Evolutionary conservation across 148 eudicot genomes (phyloP).

Genomic region (Rhododendron ferrugineum): DNA sequence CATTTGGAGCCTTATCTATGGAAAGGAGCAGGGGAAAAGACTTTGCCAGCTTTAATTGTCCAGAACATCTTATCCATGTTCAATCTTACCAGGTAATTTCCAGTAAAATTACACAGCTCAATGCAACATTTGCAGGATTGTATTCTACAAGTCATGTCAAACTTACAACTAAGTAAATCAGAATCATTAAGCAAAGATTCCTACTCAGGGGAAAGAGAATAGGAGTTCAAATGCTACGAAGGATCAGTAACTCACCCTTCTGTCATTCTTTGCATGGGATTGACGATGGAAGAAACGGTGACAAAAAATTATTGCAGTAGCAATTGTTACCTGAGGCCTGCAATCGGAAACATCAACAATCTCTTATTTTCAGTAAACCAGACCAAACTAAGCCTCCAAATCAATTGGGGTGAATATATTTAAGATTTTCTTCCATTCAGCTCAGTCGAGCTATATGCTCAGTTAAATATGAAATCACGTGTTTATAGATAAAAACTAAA

Average conservation of each 20-base stretch:
- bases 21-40: background rate
- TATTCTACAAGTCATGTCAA: background rate
- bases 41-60: background rate
- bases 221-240: background rate
- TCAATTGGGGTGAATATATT: background rate
- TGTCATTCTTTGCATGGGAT: constrained; percentile 71
- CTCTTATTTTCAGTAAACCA: background rate
- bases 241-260: constrained; percentile 49
- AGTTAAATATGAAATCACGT: background rate
- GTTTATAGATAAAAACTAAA: background rate
- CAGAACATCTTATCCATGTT: constrained; percentile 3
- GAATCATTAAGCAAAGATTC: background rate
- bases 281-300: constrained; percentile 81
- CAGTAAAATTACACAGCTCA: background rate
- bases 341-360: constrained; percentile 18
- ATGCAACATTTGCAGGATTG: background rate
- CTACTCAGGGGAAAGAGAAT: background rate
- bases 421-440: background rate
- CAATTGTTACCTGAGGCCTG: constrained; percentile 87
- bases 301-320: constrained; percentile 75
- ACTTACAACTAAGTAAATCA: background rate
- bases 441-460: background rate
- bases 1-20: background rate
- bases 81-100: background rate
- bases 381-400: background rate